phyloP scores from a whole-genome alignment of 139 green algal species.

The Dunaliella sp. region DNA sequence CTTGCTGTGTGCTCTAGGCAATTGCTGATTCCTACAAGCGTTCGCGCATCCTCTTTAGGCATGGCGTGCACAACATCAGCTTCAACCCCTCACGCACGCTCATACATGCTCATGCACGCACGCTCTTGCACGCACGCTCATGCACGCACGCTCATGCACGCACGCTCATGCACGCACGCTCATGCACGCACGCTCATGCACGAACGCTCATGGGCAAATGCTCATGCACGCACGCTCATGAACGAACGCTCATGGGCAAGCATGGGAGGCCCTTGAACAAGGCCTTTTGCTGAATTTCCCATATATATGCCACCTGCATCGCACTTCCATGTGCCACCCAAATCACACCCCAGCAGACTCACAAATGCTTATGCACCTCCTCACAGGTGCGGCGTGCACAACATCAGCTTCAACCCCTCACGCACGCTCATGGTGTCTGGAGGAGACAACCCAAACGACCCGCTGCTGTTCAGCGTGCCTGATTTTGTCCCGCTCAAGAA shows the following conservation, averaged over 20 bases:
- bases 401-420: not conserved
- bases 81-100: constrained; percentile 4
- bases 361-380: too few species aligned
- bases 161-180: not conserved
- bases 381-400: constrained; percentile 4
- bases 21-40: too few species aligned
- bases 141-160: not conserved
- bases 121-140: not conserved
- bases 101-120: too few species aligned
- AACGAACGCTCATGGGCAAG: too few species aligned
- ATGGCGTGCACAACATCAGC: not conserved
- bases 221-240: too few species aligned
- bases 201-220: too few species aligned
- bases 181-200: too few species aligned
- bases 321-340: too few species aligned
- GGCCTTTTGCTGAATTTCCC: too few species aligned
- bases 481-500: not conserved
- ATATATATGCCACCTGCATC: not conserved
- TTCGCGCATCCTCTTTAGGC: not conserved
- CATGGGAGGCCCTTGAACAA: too few species aligned
- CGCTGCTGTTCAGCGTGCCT: not conserved
- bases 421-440: not conserved
- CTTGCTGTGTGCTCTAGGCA: too few species aligned
- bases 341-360: too few species aligned
- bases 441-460: not conserved